phyloP scores from a whole-genome alignment of 345 rosid species.

The Microthlaspi erraticum region DNA sequence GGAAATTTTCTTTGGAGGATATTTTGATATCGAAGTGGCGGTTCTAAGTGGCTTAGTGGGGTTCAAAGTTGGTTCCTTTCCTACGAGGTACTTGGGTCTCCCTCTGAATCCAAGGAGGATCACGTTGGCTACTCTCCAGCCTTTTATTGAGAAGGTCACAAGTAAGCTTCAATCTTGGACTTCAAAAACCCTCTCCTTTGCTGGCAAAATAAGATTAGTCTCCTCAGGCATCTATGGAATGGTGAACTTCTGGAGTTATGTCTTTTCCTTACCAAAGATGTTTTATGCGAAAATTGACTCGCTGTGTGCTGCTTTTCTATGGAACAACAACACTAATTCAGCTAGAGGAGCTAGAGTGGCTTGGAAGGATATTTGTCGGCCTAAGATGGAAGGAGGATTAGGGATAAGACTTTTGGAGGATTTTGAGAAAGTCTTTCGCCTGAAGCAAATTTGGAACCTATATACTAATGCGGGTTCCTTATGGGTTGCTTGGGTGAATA shows the following conservation, averaged over 20 bases:
- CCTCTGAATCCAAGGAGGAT: background rate
- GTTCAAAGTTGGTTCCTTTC: background rate
- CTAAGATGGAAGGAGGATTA: background rate
- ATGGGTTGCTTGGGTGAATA: background rate
- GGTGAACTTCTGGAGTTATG: background rate
- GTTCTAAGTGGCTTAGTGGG: background rate
- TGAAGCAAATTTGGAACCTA: background rate
- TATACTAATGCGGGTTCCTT: background rate
- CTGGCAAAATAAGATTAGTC: background rate
- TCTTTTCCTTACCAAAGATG: background rate
- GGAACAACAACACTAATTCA: background rate
- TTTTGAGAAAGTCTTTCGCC: background rate
- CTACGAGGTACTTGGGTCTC: background rate
- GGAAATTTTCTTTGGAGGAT: background rate
- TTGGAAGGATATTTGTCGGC: background rate
- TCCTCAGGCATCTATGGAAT: background rate
- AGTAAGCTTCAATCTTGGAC: background rate
- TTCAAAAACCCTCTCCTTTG: background rate
- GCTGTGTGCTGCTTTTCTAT: background rate
- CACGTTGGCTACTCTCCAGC: background rate
- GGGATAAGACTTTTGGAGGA: background rate
- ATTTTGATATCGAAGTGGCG: background rate
- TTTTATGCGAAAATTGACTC: background rate
- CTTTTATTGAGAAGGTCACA: background rate
- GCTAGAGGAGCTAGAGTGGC: background rate